Percentiles rank a stretch among this genome's conserved stretches.
Conservation (phyloP, 352 stramenopile genomes). For the Globisporangium irregulare region DNA sequence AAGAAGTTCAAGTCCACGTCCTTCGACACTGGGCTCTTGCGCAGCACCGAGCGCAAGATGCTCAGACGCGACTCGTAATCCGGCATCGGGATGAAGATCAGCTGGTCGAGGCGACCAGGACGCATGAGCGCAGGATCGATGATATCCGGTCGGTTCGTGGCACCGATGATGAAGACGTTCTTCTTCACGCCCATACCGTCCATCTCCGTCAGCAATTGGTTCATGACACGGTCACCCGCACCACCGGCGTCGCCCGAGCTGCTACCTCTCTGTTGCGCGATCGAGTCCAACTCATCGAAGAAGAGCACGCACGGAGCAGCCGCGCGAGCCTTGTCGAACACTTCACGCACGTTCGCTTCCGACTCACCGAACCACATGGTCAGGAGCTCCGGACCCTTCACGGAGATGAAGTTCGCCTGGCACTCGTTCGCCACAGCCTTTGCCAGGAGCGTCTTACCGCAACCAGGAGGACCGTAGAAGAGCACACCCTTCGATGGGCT, state of each 20-base stretch:
- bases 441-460: conserved; percentile 99
- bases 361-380: conserved; percentile 99
- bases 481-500: conserved; percentile 96
- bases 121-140: conserved; percentile 98
- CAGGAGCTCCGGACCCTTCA: conserved; percentile 99
- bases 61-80: conserved; percentile 95
- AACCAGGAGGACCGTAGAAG: conserved; percentile 99
- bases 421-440: conserved; percentile 99
- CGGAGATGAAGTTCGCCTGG: conserved; percentile 99
- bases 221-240: conserved; percentile 99
- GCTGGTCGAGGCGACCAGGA: conserved; percentile 93
- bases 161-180: conserved; percentile 99
- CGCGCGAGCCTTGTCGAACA: conserved; percentile 98
- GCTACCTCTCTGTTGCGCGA: conserved; percentile 96
- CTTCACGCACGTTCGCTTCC: conserved; percentile 98
- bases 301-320: conserved; percentile 98
- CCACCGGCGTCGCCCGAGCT: conserved; percentile 94
- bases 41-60: conserved; percentile 95
- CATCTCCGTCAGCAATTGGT: conserved; percentile 99
- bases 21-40: conserved; percentile 97
- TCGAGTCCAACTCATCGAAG: conserved; percentile 99
- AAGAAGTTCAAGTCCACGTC: conserved; percentile 98
- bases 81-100: conserved; percentile 97
- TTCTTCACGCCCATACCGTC: conserved; percentile 99
- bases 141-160: conserved; percentile 95